Conservation (phyloP, 306 rosid species). For the Cajanus cajan region DNA sequence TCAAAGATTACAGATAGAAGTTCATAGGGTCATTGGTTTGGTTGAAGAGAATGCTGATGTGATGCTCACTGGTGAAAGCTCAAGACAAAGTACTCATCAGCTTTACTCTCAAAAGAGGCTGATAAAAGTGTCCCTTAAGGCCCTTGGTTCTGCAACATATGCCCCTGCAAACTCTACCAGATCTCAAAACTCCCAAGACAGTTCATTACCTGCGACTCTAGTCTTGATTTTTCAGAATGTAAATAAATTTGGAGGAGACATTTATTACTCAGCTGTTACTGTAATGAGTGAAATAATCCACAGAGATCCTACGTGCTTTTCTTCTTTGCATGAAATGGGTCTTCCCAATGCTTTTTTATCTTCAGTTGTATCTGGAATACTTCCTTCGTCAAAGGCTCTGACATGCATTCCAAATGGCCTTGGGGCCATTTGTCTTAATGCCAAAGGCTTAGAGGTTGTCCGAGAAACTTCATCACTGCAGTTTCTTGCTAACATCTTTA, state of each 20-base stretch:
- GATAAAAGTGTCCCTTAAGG: constrained; percentile 86
- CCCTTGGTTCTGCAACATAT: constrained; percentile 94
- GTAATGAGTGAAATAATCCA: constrained; percentile 97
- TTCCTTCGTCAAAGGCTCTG: constrained; percentile 90
- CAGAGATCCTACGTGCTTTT: constrained; percentile 89
- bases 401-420: constrained; percentile 92
- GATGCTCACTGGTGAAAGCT: constrained; percentile 73
- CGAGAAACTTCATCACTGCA: constrained; percentile 66
- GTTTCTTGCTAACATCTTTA: constrained; percentile 84
- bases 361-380: constrained; percentile 78
- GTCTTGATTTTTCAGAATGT: constrained; percentile 65
- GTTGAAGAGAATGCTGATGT: constrained; percentile 45
- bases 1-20: constrained; percentile 83
- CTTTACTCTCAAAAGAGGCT: constrained; percentile 80
- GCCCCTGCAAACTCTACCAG: constrained; percentile 71
- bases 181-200: constrained; percentile 67
- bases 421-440: constrained; percentile 94
- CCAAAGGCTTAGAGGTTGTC: constrained; percentile 88
- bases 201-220: constrained; percentile 74
- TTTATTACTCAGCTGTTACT: constrained; percentile 95
- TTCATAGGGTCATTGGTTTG: constrained; percentile 73
- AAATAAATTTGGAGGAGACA: constrained; percentile 92
- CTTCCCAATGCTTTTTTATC: constrained; percentile 90
- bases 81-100: constrained; percentile 60
- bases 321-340: constrained; percentile 85